These are phyloP conservation scores for Alternaria infectoria DNA, from an alignment of 2,329 filamentous ascomycete genomes.

Conservation along the genomic window DNA sequence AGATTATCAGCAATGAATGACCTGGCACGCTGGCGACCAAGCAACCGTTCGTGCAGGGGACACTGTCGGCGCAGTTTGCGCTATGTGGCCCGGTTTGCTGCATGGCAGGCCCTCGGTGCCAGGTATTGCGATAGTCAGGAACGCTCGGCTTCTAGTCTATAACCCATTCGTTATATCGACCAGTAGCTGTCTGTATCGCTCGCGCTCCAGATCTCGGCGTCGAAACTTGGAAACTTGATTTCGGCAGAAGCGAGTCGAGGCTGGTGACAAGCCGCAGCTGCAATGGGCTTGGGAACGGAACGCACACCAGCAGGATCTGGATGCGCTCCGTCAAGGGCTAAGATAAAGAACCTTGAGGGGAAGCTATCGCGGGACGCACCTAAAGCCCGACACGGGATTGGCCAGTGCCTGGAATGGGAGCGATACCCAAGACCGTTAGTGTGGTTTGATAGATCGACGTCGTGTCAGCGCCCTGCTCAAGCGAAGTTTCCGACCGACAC, in stretches of 20 bases:
- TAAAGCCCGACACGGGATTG: conserved; percentile 39
- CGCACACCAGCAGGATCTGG: conserved; percentile 7
- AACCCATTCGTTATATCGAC: background rate
- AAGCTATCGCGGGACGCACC: conserved; percentile 38
- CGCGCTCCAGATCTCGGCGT: conserved; percentile 1
- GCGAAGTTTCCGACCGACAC: conserved; percentile 29
- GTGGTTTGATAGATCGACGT: conserved; percentile 30
- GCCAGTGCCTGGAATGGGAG: conserved; percentile 25
- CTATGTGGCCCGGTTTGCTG: conserved; percentile 20
- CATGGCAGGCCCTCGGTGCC: conserved; percentile 21
- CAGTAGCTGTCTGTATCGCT: background rate
- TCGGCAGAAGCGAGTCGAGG: background rate
- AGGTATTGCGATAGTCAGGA: conserved; percentile 24
- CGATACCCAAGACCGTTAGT: conserved; percentile 27
- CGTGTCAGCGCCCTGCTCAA: conserved; percentile 37
- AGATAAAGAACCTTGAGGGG: conserved; percentile 22
- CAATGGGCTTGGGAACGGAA: conserved; percentile 10
- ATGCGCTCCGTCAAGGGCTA: conserved; percentile 10
- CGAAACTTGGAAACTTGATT: background rate
- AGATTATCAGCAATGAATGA: conserved; percentile 34
- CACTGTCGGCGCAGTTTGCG: conserved; percentile 27
- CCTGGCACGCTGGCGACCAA: conserved; percentile 40
- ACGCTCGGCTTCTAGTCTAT: conserved; percentile 15
- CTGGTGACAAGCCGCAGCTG: background rate
- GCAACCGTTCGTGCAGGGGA: conserved; percentile 35